These are phyloP conservation scores for Azolla pinnata DNA, from an alignment of 75 land plant species.

Conservation along the genomic window DNA sequence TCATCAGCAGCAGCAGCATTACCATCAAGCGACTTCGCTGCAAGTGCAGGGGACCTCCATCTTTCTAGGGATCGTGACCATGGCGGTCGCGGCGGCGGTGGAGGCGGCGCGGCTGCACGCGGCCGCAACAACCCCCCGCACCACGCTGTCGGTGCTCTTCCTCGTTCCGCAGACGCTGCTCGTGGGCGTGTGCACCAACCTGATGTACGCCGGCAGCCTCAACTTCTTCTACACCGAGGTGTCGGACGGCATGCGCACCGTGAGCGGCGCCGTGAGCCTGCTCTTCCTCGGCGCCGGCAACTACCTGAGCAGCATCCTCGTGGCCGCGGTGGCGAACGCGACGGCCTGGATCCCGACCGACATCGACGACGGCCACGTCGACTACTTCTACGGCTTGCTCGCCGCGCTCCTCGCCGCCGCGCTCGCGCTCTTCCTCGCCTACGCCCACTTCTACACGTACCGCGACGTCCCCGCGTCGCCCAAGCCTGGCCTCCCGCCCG, in stretches of 20 bases:
- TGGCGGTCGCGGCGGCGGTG: conserved; percentile 15
- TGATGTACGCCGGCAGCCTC: conserved; percentile 12
- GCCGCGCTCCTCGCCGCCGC: conserved; percentile 15
- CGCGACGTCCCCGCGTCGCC: too few relatives aligned
- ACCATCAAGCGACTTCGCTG: conserved; percentile 11
- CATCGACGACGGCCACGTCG: conserved; percentile 45
- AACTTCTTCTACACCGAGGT: conserved; percentile 25
- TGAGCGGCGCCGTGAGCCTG: conserved; percentile 17
- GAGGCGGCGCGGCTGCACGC: conserved; percentile 12
- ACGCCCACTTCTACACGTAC: neutral
- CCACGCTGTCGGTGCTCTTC: conserved; percentile 15
- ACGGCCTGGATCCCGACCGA: conserved; percentile 49
- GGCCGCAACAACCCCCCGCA: neutral
- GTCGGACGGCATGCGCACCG: conserved; percentile 16
- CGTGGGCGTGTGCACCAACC: conserved; percentile 7
- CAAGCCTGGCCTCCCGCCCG: too few relatives aligned
- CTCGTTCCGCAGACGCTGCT: conserved; percentile 16
- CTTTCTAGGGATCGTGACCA: conserved; percentile 10
- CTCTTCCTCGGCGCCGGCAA: conserved; percentile 19
- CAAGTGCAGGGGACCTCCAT: conserved; percentile 12
- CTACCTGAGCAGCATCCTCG: conserved; percentile 16
- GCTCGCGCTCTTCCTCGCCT: neutral
- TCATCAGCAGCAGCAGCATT: too few relatives aligned
- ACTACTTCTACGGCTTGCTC: conserved; percentile 48
- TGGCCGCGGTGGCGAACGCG: conserved; percentile 13